These are phyloP conservation scores for Arxiozyma slooffiae DNA, from an alignment of 1,139 yeast species.

Conservation along the genomic window DNA sequence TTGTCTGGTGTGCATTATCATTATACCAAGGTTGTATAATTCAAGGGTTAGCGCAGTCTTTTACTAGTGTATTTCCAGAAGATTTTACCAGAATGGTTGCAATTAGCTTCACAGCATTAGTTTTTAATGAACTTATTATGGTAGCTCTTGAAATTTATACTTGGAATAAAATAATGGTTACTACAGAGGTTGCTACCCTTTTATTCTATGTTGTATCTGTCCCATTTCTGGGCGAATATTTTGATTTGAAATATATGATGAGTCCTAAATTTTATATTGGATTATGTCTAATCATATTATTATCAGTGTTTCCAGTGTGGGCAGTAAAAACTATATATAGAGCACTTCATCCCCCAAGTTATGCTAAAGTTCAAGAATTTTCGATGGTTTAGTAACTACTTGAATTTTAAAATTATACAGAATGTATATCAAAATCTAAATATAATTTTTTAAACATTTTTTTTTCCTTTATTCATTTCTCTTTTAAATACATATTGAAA, in stretches of 20 bases:
- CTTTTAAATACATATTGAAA: not conserved
- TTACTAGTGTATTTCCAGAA: slow-evolving; percentile 50
- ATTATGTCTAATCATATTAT: slow-evolving; percentile 47
- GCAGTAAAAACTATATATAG: slow-evolving; percentile 64
- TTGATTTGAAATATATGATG: slow-evolving; percentile 55
- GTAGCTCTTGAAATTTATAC: slow-evolving; percentile 85
- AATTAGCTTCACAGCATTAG: slow-evolving; percentile 67
- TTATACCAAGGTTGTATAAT: slow-evolving; percentile 78
- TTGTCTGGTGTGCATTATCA: slow-evolving; percentile 83
- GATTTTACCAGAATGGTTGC: slow-evolving; percentile 73
- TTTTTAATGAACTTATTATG: slow-evolving; percentile 84
- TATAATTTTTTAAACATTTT: no score
- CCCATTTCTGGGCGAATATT: slow-evolving; percentile 79
- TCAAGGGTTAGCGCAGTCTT: slow-evolving; percentile 68
- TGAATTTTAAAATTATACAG: not conserved
- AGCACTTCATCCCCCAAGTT: slow-evolving; percentile 81
- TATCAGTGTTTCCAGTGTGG: slow-evolving; percentile 88
- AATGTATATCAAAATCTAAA: not conserved
- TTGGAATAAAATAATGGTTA: slow-evolving; percentile 75
- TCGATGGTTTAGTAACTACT: slow-evolving; percentile 16
- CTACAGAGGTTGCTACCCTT: slow-evolving; percentile 63
- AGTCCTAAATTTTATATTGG: slow-evolving; percentile 63
- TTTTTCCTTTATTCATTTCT: not conserved
- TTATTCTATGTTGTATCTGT: slow-evolving; percentile 59
- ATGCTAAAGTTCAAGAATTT: slow-evolving; percentile 84